Base-by-base conservation (phyloP, 306 rosid genomes). In the Citrullus amarus region DNA sequence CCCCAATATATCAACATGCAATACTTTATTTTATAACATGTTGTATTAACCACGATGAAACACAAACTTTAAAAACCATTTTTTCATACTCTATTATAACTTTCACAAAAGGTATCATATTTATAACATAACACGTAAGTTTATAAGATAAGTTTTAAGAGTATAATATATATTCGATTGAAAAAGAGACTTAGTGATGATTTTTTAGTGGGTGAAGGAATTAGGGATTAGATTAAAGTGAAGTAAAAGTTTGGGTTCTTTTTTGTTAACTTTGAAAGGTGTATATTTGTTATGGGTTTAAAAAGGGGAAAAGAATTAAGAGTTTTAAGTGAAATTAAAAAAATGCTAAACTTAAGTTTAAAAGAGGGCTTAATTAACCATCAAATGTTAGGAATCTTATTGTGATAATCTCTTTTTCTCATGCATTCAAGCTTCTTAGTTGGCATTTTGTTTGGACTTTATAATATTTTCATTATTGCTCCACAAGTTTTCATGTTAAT, bases 161-260 rank as follows among this genome's bases (percentile, higher is more conserved):
- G 1, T 67, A n/a, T 53, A 16, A 53, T 6, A 48, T 48, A 41
- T 66, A 68, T 68, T 68, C 74, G 32, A 68, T 68, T 3, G 34
- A 39, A 68, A 41, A 68, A 68, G 34, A 68, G 22, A 68, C 34
- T n/a, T n/a, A 34, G 54, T 2, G 54, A 68, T 41, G 74, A 68
- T 70, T n/a, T n/a, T 6, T 70, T 28, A 50, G 60, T 72, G 77
- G 59, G 7, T 16, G 43, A 50, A 16, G 77, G 60, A 72, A 72
- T 72, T 72, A 72, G 77, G 60, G 44, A 15, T 28, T 50, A 28
- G 59, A 72, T 72, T 72, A 72, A 72, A 48, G 44, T 28, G 58
- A 71, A 71, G 55, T 6, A 20, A 70, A 70, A 70, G 76, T 22
- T 44, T 70, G 30, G 57, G 57, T 46, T 70, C 76, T 53, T 70